A percentile compares a stretch with the other conserved stretches of the same genome.
phyloP scores from a whole-genome alignment of 2,329 filamentous ascomycete genomes.

The Verticillium longisporum region DNA sequence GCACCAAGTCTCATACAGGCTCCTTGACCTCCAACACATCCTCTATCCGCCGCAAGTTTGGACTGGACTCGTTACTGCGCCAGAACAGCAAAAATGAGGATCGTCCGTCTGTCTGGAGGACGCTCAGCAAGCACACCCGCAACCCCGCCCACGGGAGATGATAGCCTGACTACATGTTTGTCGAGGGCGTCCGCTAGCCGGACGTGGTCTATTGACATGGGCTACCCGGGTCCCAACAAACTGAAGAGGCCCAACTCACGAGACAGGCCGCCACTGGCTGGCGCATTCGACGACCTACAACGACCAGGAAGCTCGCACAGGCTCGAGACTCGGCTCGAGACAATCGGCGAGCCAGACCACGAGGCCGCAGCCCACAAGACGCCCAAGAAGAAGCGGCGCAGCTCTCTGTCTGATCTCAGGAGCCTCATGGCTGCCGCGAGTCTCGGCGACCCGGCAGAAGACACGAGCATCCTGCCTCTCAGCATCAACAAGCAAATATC shows the following conservation, averaged over 20 bases:
- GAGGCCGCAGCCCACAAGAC: slow-evolving; percentile 30
- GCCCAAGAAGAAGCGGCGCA: slow-evolving; percentile 76
- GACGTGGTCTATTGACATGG: slow-evolving; percentile 71
- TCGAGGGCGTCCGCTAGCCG: slow-evolving; percentile 58
- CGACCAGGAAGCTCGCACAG: slow-evolving; percentile 52
- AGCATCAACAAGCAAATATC: slow-evolving; percentile 47
- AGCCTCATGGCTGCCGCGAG: slow-evolving; percentile 57
- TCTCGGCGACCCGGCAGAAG: slow-evolving; percentile 33
- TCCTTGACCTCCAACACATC: slow-evolving; percentile 83
- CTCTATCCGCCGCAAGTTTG: slow-evolving; percentile 77
- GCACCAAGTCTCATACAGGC: slow-evolving; percentile 58
- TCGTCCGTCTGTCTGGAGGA: slow-evolving; percentile 75
- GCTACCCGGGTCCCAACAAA: slow-evolving; percentile 35
- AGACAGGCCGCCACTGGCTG: slow-evolving; percentile 54
- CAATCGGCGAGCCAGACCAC: slow-evolving; percentile 50
- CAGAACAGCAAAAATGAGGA: slow-evolving; percentile 74
- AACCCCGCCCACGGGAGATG: slow-evolving; percentile 52
- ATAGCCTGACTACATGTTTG: slow-evolving; percentile 48
- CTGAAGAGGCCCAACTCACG: slow-evolving; percentile 47
- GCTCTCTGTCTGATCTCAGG: slow-evolving; percentile 82
- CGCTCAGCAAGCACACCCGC: slow-evolving; percentile 74
- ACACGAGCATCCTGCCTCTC: slow-evolving; percentile 36
- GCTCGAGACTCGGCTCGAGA: slow-evolving; percentile 48
- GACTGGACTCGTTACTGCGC: slow-evolving; percentile 66
- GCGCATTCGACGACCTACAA: slow-evolving; percentile 53